Base-by-base conservation (phyloP, 2,329 filamentous ascomycete genomes). In the Cordyceps tenuipes region DNA sequence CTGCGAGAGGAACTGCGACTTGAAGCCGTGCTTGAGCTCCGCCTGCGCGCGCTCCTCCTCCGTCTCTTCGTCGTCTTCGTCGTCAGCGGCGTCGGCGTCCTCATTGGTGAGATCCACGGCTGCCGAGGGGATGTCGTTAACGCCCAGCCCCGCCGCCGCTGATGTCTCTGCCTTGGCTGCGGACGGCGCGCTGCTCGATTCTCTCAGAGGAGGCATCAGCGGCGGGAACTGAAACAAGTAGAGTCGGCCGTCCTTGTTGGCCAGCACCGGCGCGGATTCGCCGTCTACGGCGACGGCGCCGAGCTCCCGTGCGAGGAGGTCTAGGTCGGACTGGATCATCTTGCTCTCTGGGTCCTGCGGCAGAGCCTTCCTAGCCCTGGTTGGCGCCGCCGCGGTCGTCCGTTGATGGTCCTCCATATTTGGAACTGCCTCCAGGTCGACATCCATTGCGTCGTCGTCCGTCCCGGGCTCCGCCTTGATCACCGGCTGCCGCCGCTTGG, bases 221-320 rank as follows among this genome's bases (percentile, higher is more conserved):
- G 83, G 83, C 46, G 84, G 84, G 64, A 87, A 82, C 65, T 87
- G 84, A 72, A 87, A 87, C 54, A 87, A 75, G 63, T 85, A 86
- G 57, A 86, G 70, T 43, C 82, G 77, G 23, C 84, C 83, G 50
- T 85, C 82, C 63, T 75, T 76, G 69, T 74, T 71, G 51, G 69
- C 64, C 2, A 69, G 68, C 48, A 70, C 68, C 17, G 62, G 63
- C 59, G 67, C 68, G 21, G 64, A 61, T 15, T 68, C 68, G 54
- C 68, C 67, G 15, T 64, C 66, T 23, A 70, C 66, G 19, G 70
- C 68, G 48, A 72, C 65, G 44, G 72, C 68, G 26, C 75, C 76
- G n/a, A 79, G 67, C 59, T 79, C 77, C 64, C 69, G 72, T 26
- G 75, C 72, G 29, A 79, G 71, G 9, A 77, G 72, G 54, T 73